Base-by-base conservation (phyloP, 805 yeast species). In the Monosporozyma siamensis region DNA sequence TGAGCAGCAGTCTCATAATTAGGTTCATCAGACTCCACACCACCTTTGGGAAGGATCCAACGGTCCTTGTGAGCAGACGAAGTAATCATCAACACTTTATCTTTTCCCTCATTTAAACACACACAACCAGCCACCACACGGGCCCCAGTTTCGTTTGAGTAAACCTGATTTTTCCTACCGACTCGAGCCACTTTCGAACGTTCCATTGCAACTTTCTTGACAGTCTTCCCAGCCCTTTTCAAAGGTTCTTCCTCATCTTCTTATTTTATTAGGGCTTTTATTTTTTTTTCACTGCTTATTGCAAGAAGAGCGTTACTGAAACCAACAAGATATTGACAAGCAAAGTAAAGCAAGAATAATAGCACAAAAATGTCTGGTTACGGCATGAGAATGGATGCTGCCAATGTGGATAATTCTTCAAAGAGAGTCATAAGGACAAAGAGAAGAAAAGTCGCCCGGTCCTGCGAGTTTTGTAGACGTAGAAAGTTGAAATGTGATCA, bases 21-120 rank as follows among this genome's bases (percentile, higher is more conserved):
- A 17, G 52, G 39, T 61, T 86, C 98, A 61, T 92, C 98, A 23
- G 59, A 58, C 63, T 92, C 98, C 31, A 89, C 79, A 1, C 98
- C 98, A 26, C 98, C 98, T 60, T 92, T 92, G 4, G 98, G 98
- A 4, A 92, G 62, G 6, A 92, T 85, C 95, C 95, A 90, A 51
- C 71, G 71, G 44, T 77, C 74, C 34, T 70, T 71, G 48, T 78
- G 79, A 6, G 80, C 79, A 11, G 82, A 70, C 1, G 97, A 85
- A 44, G 83, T 74, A 20, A 92, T 75, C 78, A 92, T 74, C 8
- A 92, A 71, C 15, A 90, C 88, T 51, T 78, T 72, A 23, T 70
- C 70, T 43, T 70, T 74, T 22, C 71, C 67, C 1, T 61, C 58
- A 51, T 79, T 77, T 38, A 90, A 64, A 21, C 90, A 80, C 9